A percentile compares a stretch with the other conserved stretches of the same genome.
phyloP scores from a whole-genome alignment of 75 land plant species.

The Pseudotsuga menziesii region DNA sequence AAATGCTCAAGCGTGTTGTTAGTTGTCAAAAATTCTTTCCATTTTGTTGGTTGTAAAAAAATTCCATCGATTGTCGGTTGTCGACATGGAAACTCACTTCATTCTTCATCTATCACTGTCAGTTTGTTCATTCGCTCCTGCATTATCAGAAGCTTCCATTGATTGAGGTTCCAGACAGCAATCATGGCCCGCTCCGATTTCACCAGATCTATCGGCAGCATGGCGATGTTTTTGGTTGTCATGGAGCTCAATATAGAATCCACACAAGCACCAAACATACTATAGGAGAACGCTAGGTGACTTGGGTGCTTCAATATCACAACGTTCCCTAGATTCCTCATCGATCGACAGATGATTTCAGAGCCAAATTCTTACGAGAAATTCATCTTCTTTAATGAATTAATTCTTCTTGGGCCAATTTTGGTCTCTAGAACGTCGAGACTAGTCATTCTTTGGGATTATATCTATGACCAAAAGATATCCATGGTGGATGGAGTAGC shows the following conservation, averaged over 20 bases:
- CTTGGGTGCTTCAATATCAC: conserved; percentile 21
- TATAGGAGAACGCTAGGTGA: conserved; percentile 51
- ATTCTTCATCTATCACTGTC: too few relatives aligned
- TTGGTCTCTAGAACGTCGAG: neutral
- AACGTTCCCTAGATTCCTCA: neutral
- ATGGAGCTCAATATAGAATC: conserved; percentile 50
- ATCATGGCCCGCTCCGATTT: neutral
- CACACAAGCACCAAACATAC: conserved; percentile 63
- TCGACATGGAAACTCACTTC: neutral
- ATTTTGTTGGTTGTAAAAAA: too few relatives aligned
- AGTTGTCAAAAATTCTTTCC: too few relatives aligned
- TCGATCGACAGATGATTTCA: neutral
- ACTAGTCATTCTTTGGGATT: too few relatives aligned
- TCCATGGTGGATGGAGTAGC: too few relatives aligned
- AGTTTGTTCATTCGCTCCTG: neutral
- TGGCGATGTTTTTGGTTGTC: conserved; percentile 13
- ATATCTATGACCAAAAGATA: too few relatives aligned
- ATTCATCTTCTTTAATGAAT: neutral
- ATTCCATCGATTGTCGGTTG: too few relatives aligned
- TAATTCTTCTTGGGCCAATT: neutral
- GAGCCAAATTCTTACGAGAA: neutral
- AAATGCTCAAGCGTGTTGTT: conserved; percentile 18
- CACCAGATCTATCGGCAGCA: conserved; percentile 9
- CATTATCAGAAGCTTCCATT: conserved; percentile 25
- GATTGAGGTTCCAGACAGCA: conserved; percentile 54